A percentile compares a stretch with the other conserved stretches of the same genome.
These are phyloP conservation scores for Ceratocystis lukuohia DNA, from an alignment of 2,329 filamentous ascomycete genomes.

Conservation along the genomic window DNA sequence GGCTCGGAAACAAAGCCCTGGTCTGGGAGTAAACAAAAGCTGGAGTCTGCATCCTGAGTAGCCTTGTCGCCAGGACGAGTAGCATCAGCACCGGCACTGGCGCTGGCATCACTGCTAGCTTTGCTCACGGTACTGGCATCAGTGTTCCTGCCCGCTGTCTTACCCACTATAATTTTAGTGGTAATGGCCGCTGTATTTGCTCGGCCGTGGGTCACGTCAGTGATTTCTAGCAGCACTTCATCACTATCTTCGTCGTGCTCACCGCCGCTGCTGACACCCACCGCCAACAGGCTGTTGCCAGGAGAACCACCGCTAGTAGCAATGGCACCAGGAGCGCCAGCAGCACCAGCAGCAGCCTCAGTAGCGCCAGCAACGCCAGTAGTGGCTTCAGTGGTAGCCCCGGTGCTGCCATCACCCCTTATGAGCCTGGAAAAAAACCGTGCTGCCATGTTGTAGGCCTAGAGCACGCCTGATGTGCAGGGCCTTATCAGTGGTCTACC, in stretches of 20 bases:
- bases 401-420: neutral
- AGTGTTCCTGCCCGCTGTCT: conserved; percentile 6
- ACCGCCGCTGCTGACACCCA: neutral
- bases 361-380: too few species aligned
- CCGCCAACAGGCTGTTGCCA: neutral
- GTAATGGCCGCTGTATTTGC: conserved; percentile 18
- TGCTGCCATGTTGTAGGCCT: conserved; percentile 8
- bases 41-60: conserved; percentile 27
- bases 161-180: conserved; percentile 14
- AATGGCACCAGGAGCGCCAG: neutral
- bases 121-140: conserved; percentile 25
- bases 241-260: neutral
- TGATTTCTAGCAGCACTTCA: conserved; percentile 6
- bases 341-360: neutral
- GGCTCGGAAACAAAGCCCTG: neutral
- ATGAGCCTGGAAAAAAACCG: conserved; percentile 18
- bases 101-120: conserved; percentile 25
- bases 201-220: conserved; percentile 10
- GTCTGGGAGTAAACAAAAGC: conserved; percentile 32
- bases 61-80: neutral
- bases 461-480: neutral
- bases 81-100: neutral
- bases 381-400: neutral
- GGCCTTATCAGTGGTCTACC: neutral
- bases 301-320: neutral